Conservation (phyloP, 495 filamentous ascomycete species). For the Penicillium odoratum region DNA sequence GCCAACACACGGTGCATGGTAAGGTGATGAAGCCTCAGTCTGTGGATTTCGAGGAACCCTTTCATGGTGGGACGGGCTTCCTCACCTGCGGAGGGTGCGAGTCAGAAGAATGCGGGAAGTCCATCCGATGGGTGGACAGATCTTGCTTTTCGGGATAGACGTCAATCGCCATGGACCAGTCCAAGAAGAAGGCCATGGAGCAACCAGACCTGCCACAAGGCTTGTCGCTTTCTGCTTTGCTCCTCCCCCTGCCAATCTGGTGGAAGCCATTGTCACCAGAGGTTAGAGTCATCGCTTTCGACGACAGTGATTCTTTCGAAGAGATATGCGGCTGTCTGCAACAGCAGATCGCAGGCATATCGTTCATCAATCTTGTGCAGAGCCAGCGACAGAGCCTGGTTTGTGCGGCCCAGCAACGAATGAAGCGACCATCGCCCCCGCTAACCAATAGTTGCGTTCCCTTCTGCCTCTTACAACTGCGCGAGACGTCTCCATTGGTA, state of each 20-base stretch:
- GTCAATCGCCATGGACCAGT: not conserved
- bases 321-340: not conserved
- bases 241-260: not conserved
- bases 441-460: not conserved
- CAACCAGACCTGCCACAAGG: not conserved
- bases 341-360: not conserved
- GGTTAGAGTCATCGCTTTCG: constrained; percentile 1
- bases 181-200: not conserved
- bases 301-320: not conserved
- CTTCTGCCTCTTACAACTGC: not conserved
- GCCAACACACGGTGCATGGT: not conserved
- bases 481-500: constrained; percentile 2
- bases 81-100: not conserved
- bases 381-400: not conserved
- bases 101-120: not conserved
- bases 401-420: not conserved
- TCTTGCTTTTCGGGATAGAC: not conserved
- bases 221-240: not conserved
- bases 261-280: not conserved
- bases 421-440: not conserved
- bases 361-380: not conserved
- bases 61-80: not conserved
- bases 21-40: too few species aligned
- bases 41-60: too few species aligned
- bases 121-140: not conserved